These are phyloP conservation scores for Lactarius hengduanensis DNA, from an alignment of 768 basidiomycete species.

Conservation along the genomic window DNA sequence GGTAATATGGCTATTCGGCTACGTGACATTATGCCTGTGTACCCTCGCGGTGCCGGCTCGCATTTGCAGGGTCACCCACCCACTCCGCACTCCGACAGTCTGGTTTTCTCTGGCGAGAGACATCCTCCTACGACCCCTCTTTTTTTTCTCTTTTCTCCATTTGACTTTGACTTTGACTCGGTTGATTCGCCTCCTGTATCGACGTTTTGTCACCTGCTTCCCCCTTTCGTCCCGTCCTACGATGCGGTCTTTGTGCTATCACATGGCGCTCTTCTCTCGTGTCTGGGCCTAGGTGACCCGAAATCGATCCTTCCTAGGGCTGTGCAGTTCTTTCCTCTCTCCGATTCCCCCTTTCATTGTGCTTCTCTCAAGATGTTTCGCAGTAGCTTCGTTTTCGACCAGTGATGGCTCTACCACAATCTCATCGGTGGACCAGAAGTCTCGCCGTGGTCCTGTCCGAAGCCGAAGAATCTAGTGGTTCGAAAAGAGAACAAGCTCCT, in stretches of 20 bases:
- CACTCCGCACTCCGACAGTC: not conserved
- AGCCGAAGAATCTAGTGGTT: too few relatives aligned
- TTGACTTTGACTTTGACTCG: not conserved
- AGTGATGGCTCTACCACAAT: too few relatives aligned
- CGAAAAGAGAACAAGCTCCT: not conserved
- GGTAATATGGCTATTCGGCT: not conserved
- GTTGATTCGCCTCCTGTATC: not conserved
- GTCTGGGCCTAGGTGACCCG: not conserved
- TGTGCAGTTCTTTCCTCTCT: not conserved
- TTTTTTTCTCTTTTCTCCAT: not conserved
- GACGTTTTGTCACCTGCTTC: not conserved
- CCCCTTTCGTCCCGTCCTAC: not conserved
- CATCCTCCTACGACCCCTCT: not conserved
- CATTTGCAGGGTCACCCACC: not conserved
- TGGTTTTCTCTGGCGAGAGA: not conserved
- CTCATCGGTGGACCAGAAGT: not conserved
- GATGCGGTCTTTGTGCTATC: conserved; percentile 1
- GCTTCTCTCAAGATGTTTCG: not conserved
- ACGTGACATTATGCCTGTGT: not conserved
- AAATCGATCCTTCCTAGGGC: not conserved
- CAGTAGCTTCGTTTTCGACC: not conserved
- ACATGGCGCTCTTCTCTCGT: not conserved
- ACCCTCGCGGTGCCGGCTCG: not conserved
- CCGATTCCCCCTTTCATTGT: not conserved
- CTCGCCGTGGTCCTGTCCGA: not conserved